Evolutionary conservation across 176 grass and related monocot species (phyloP), one percentile per base, ranked within the genome.

Genomic region (Eremochloa ophiuroides): DNA sequence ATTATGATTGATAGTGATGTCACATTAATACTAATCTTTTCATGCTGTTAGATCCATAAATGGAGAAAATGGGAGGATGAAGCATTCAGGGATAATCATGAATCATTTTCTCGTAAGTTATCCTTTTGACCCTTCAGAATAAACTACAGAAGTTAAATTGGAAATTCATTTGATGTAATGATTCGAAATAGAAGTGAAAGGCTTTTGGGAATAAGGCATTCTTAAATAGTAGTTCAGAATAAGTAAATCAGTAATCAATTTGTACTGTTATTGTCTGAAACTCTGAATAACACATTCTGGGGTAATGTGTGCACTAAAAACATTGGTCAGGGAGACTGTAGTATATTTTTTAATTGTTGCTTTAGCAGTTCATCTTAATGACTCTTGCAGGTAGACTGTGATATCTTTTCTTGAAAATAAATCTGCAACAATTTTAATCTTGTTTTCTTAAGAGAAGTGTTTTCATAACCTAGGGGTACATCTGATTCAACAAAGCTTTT

Each of bases 1-100:
- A 50, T 41, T 80, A 40, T 17, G 25, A 51, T 18, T 10, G 13
- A 7, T 39, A 68, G 41, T 58, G 68, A 63, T 80, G 22, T 40
- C 23, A 26, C 12, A 28, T 27, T 75, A 4, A 35, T 62, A 20
- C 25, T 85, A 76, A 76, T 73, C 17, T 85, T 82, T 85, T 28
- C 33, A 48, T 89, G 71, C 53, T 76, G 46, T 6, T 73, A 98
- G 95, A 86, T 93, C 62, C 93, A 98, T 90, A 91, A 91, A 70
- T 98, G 93, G 96, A 93, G 96, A 78, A 91, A 89, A 85, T 98
- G 96, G 96, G 96, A 98, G 79, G 96, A 98, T 75, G 96, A 98
- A 91, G 96, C 96, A 73, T 89, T 84, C 42, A 82, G 86, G 80
- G 93, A 94, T 88, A 94, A 91, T 25, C 83, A 95, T 2, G 86